Base-by-base conservation (phyloP, 768 basidiomycete genomes). In the Tubosaeta sp. region DNA sequence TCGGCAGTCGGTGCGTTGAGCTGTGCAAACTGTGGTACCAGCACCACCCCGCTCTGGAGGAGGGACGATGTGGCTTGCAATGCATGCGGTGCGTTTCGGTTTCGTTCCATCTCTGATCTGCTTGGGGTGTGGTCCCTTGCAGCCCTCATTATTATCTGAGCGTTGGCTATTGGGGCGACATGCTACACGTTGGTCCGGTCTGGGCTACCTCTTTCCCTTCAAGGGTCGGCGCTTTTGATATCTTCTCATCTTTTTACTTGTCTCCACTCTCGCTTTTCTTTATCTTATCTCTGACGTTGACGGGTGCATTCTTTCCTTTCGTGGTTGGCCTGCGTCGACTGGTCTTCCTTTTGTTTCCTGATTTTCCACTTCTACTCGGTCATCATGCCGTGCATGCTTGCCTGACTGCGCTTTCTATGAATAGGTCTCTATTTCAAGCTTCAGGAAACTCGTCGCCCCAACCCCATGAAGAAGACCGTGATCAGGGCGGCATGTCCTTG, bases 401-500 rank as follows among this genome's bases (percentile, higher is more conserved):
- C 29, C 60, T 64, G 54, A 68, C 48, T 34, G 10, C 42, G 42
- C 48, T 51, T 55, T 46, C 38, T 54, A 59, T 58, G 53, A 47
- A 48, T 64, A 97, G 95, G 95, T 51, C 81, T 99, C 9, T 99
- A 98, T 74, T 97, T 92, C 79, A 98, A 99, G 72, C 80, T 98
- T 12, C 97, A 99, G 74, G 93, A 93, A 44, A 91, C 91, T 2
- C 94, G 97, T 63, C 84, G 97, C 34, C 97, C 97, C 35, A 95
- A 94, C 58, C 91, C 93, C 56, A 95, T 99, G 94, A 98, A 97
- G 73, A 97, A 98, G 77, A 89, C 91, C 5, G 92, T 97, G 60
- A 99, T 99, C 80, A 99, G 98, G 74, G 32, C 79, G 97, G 59
- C 86, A 97, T 59, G 95, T 99, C 37, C 94, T 97, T 32, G 95